Evolutionary conservation across 345 rosid species (phyloP).

Genomic region (Brassica cretica): DNA sequence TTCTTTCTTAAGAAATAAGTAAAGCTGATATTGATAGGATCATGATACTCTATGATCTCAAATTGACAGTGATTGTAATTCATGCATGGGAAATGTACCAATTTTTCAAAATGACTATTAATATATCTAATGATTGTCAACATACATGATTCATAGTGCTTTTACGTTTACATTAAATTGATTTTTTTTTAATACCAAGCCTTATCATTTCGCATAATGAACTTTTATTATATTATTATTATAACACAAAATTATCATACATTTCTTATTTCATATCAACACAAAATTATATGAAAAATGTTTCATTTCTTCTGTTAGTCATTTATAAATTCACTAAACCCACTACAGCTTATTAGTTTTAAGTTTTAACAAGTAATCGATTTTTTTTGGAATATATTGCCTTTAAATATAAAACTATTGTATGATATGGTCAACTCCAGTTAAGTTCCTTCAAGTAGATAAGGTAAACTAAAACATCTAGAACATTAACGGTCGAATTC

Average conservation of each 20-base stretch:
- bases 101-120: neutral
- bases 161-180: neutral
- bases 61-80: neutral
- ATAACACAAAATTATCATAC: neutral
- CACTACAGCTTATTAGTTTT: neutral
- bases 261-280: neutral
- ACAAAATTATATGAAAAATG: neutral
- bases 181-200: neutral
- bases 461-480: slow-evolving; percentile 25
- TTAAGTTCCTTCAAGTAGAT: slow-evolving; percentile 15
- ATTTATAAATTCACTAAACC: neutral
- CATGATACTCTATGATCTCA: neutral
- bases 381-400: neutral
- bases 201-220: neutral
- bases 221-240: neutral
- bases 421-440: slow-evolving; percentile 19
- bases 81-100: slow-evolving; percentile 3
- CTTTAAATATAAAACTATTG: neutral
- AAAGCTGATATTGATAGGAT: neutral
- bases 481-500: slow-evolving; percentile 29
- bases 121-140: neutral
- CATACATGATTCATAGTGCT: neutral
- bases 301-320: neutral
- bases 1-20: neutral
- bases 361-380: slow-evolving; percentile 1